These are phyloP conservation scores for Phytophthora colocasiae DNA, from an alignment of 352 stramenopile genomes.

Conservation along the genomic window DNA sequence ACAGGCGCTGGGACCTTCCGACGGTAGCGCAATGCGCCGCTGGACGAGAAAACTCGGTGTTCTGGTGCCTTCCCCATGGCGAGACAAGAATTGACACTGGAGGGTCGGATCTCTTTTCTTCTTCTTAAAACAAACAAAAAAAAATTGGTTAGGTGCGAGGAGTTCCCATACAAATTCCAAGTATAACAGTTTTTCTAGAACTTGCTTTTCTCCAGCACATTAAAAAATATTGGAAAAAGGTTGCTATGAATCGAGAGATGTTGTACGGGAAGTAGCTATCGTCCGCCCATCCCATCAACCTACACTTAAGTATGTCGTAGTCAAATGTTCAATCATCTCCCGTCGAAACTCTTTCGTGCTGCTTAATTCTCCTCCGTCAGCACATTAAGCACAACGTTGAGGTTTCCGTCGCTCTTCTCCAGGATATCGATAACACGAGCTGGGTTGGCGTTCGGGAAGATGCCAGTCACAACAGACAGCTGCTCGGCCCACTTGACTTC, in stretches of 20 bases:
- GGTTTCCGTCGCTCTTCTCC: conserved; percentile 68
- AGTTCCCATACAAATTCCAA: conserved; percentile 27
- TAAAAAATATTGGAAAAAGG: conserved; percentile 27
- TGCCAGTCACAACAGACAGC: conserved; percentile 64
- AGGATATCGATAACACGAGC: conserved; percentile 62
- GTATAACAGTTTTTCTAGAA: conserved; percentile 13
- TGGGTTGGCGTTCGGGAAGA: conserved; percentile 66
- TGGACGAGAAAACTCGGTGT: conserved; percentile 36
- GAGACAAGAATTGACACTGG: neutral
- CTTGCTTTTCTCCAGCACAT: neutral
- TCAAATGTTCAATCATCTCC: neutral
- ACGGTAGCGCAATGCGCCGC: conserved; percentile 52
- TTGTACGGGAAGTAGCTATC: neutral
- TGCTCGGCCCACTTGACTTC: conserved; percentile 82
- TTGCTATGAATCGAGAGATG: neutral
- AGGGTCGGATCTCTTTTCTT: conserved; percentile 30
- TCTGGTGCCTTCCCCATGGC: conserved; percentile 64
- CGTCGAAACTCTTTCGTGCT: neutral
- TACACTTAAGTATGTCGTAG: conserved; percentile 1
- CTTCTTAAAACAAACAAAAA: conserved; percentile 4
- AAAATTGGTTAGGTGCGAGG: conserved; percentile 1
- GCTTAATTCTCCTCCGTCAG: conserved; percentile 68
- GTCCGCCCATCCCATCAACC: neutral
- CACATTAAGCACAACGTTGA: conserved; percentile 79
- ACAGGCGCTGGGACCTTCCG: conserved; percentile 45